phyloP scores from a whole-genome alignment of 2,329 filamentous ascomycete genomes.

The Trichoderma koningiopsis region DNA sequence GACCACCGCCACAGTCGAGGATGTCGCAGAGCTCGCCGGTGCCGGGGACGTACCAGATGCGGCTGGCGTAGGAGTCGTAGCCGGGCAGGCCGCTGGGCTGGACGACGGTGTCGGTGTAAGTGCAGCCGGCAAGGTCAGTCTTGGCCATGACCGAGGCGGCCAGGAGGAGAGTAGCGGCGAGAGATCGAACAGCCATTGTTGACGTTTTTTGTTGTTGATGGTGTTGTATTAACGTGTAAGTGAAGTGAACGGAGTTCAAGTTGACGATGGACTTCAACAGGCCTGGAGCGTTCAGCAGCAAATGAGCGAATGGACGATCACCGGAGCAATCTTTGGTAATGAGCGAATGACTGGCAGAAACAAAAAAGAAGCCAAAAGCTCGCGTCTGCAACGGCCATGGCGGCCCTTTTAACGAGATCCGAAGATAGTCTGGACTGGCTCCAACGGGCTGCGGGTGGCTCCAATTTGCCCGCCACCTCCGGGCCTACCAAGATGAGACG shows the following conservation, averaged over 20 bases:
- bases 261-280: conserved; percentile 13
- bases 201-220: not conserved
- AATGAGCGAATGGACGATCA: conserved; percentile 25
- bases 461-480: not conserved
- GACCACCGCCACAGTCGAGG: conserved; percentile 68
- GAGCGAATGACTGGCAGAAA: conserved; percentile 24
- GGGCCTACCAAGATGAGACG: conserved; percentile 7
- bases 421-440: not conserved
- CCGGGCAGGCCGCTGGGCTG: conserved; percentile 36
- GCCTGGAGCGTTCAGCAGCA: conserved; percentile 10
- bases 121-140: conserved; percentile 52
- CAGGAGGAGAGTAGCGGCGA: conserved; percentile 35
- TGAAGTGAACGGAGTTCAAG: not conserved
- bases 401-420: conserved; percentile 12
- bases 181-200: conserved; percentile 40
- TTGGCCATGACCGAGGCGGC: conserved; percentile 42
- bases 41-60: conserved; percentile 63
- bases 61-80: conserved; percentile 50
- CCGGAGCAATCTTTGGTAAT: conserved; percentile 1
- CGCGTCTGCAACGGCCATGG: not conserved
- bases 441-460: not conserved
- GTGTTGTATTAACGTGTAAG: not conserved
- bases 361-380: not conserved
- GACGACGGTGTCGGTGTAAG: conserved; percentile 41
- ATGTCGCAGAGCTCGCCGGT: conserved; percentile 65